These are phyloP conservation scores for Teunomyces gatunensis DNA, from an alignment of 805 yeast genomes.

Conservation along the genomic window DNA sequence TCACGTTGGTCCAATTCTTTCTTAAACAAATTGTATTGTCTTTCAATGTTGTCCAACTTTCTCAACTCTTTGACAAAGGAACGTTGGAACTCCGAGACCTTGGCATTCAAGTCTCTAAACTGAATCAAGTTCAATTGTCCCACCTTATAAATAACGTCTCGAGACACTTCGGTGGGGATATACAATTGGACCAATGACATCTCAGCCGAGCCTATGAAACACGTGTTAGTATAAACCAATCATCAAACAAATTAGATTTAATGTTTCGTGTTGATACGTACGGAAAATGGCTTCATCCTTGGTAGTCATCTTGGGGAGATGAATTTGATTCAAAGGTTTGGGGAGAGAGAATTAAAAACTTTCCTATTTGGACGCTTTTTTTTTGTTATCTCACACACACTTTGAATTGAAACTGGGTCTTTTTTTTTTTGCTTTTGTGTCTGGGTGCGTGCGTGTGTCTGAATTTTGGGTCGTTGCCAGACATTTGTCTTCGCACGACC, in stretches of 20 bases:
- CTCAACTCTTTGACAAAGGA: conserved; percentile 87
- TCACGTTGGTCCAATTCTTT: conserved; percentile 50
- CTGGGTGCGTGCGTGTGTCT: no score
- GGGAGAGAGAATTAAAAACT: background rate
- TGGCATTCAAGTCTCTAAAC: conserved; percentile 78
- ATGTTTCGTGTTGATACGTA: conserved; percentile 20
- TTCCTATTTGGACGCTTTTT: background rate
- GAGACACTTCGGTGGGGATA: conserved; percentile 83
- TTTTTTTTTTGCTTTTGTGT: background rate
- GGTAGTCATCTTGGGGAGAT: conserved; percentile 17
- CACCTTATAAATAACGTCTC: conserved; percentile 80
- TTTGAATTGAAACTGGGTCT: background rate
- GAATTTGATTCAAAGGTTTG: background rate
- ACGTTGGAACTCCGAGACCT: conserved; percentile 83
- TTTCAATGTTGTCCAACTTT: conserved; percentile 78
- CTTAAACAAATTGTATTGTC: conserved; percentile 57
- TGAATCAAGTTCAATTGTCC: conserved; percentile 88
- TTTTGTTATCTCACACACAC: background rate
- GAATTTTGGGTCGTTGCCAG: background rate
- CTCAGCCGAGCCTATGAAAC: conserved; percentile 75
- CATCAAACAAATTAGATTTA: background rate
- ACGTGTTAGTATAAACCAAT: conserved; percentile 9
- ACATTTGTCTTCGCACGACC: background rate
- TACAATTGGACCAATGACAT: conserved; percentile 93
- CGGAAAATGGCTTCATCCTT: conserved; percentile 49